These are phyloP conservation scores for Saccharomycopsis microspora DNA, from an alignment of 805 yeast genomes.

Conservation along the genomic window DNA sequence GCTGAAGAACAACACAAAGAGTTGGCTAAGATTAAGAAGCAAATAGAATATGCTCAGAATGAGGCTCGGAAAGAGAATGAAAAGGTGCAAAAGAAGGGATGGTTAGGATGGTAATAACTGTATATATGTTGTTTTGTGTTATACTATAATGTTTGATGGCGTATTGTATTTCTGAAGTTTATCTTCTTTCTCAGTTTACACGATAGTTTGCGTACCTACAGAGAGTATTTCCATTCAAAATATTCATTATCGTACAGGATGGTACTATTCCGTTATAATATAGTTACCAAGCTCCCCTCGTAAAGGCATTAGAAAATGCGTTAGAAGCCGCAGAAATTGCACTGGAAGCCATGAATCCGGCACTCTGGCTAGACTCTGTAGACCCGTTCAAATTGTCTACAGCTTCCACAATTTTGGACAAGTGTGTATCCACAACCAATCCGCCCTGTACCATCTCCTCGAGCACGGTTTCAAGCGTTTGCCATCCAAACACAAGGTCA, in stretches of 20 bases:
- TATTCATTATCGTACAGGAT: no score
- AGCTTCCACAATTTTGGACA: constrained; percentile 64
- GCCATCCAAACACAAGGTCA: constrained; percentile 98
- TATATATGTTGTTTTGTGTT: no score
- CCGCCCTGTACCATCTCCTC: constrained; percentile 96
- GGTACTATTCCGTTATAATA: no score
- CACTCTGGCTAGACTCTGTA: neutral
- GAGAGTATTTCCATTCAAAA: no score
- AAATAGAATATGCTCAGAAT: constrained; percentile 25
- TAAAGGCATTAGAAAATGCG: constrained; percentile 23
- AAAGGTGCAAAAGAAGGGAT: constrained; percentile 13
- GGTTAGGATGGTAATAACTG: no score
- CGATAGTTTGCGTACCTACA: no score
- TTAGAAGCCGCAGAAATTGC: constrained; percentile 19
- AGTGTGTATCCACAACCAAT: constrained; percentile 91
- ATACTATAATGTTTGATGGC: no score
- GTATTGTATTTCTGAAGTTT: no score
- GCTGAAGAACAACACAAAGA: constrained; percentile 30
- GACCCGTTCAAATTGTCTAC: constrained; percentile 57
- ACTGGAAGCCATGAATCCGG: neutral
- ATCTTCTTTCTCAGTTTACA: no score
- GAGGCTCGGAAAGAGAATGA: constrained; percentile 23
- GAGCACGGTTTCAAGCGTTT: constrained; percentile 80
- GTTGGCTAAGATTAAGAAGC: constrained; percentile 28
- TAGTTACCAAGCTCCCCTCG: no score